Conservation (phyloP, 2,329 filamentous ascomycete genomes). For the Arachnopeziza araneosa region DNA sequence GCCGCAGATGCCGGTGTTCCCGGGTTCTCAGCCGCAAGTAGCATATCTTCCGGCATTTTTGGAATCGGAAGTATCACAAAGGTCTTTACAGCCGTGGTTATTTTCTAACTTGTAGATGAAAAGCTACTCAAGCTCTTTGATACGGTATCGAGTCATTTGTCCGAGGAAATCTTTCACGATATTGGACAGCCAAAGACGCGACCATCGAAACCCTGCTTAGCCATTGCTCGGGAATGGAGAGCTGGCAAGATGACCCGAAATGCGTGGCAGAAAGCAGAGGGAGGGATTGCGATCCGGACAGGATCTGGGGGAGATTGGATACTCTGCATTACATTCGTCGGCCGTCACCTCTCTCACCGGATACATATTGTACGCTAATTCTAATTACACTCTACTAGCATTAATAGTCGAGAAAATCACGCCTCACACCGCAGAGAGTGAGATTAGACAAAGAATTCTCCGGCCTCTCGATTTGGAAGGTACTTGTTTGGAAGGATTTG, state of each 20-base stretch:
- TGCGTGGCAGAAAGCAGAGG: slow-evolving; percentile 12
- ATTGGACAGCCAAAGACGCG: slow-evolving; percentile 7
- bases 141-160: slow-evolving; percentile 1
- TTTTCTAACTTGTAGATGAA: slow-evolving; percentile 14
- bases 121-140: slow-evolving; percentile 4
- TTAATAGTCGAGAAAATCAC: slow-evolving; percentile 11
- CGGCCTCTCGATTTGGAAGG: slow-evolving; percentile 3
- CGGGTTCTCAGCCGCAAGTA: slow-evolving; percentile 10
- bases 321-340: slow-evolving; percentile 10
- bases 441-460: slow-evolving; percentile 8
- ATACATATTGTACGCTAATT: slow-evolving; percentile 6
- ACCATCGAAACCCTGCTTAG: slow-evolving; percentile 8
- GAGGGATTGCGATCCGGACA: slow-evolving; percentile 3
- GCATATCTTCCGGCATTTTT: slow-evolving; percentile 10
- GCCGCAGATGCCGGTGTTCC: slow-evolving; percentile 6
- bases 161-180: not conserved
- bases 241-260: slow-evolving; percentile 13
- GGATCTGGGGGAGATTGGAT: slow-evolving; percentile 9
- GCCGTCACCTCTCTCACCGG: not conserved
- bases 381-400: slow-evolving; percentile 9
- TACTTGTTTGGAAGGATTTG: slow-evolving; percentile 13
- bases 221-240: slow-evolving; percentile 11
- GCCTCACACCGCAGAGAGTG: slow-evolving; percentile 1
- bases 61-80: slow-evolving; percentile 18
- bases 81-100: slow-evolving; percentile 11